Base-by-base conservation (phyloP, 257 asterid species). In the Plectranthus barbatus region DNA sequence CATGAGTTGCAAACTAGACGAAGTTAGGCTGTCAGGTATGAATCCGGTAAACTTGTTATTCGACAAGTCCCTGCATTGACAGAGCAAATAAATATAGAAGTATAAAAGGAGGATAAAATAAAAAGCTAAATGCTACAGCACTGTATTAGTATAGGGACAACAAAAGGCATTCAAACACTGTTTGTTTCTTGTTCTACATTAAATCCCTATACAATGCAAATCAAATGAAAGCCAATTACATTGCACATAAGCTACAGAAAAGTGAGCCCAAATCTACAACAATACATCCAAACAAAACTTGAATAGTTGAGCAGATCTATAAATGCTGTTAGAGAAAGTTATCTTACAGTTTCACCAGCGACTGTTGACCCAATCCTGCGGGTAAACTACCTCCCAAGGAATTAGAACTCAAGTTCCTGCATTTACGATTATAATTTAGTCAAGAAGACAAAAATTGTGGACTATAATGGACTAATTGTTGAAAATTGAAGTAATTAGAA, bases 391-490 rank as follows among this genome's bases (percentile, higher is more conserved):
- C 90, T 23, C 86, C 91, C 73, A 90, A 62, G 56, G 91, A 76
- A 72, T 90, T 90, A 64, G 86, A 67, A 70, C 94, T 90, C 77
- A 90, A 71, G 72, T 90, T 90, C 86, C 97, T 90, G 92, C 79
- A 81, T 67, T 58, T 29, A 15, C 59, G 12, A 26, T 59, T 44
- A 54, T 26, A 57, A 40, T 36, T 55, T 23, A 67, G 49, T 50
- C 24, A 6, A 41, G n/a, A 33, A 20, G 46, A 50, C 15, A 48
- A 26, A 55, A 4, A 31, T 1, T 31, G 6, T 29, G 26, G 12
- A n/a, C 23, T 29, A 9, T 17, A 9, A 26, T 29, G 53, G 57
- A 23, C 40, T 10, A 23, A 56, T 15, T 15, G 10, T 8, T 10
- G 39, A 39, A 33, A 31, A 55, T 55, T 20, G 26, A 33, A 54